Base-by-base conservation (phyloP, 108 stramenopile genomes). In the Cyclotella cryptica region DNA sequence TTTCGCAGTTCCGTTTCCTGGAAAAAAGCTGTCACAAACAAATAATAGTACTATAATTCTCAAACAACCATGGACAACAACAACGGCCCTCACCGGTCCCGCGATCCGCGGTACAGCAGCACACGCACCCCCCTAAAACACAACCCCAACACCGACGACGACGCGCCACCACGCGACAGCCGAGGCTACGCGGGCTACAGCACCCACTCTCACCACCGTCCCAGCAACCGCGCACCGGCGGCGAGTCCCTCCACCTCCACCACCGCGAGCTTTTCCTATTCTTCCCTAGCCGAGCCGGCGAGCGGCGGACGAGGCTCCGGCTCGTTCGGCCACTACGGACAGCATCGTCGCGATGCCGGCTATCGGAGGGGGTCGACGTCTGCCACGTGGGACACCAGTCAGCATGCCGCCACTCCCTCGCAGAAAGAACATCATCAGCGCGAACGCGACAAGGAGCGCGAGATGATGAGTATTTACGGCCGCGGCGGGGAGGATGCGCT, bases 381-480 rank as follows among this genome's bases (percentile, higher is more conserved):
- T 7, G 19, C 6, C 12, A 54, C n/a, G 53, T 54, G 58, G 58
- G 28, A 59, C 6, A 59, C 58, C 7, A n/a, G n/a, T n/a, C n/a
- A n/a, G n/a, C n/a, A n/a, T n/a, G n/a, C n/a, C n/a, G n/a, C n/a
- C n/a, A n/a, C n/a, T n/a, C 58, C 63, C 8, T 64, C 63, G 10
- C 13, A 61, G 17, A 21, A 61, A 35, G n/a, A 61, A 12, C 60
- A 61, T 9, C 42, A 64, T n/a, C 39, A 64, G 18, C 15, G n/a
- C 4, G 41, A 64, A 44, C 40, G 39, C 4, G 41, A 78, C 7
- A 78, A 77, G 47, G 81, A 82, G 55, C 71, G 77, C 14, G 77
- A 82, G 44, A 46, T 82, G 71, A 40, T 82, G 45, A 72, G 35
- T 59, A 80, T 80, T 30, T 80, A 80, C 66, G 79, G 79, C 14